Evolutionary conservation across 371 early-diverging fungal genomes (phyloP).

Genomic region (Haplosporangium sp.): DNA sequence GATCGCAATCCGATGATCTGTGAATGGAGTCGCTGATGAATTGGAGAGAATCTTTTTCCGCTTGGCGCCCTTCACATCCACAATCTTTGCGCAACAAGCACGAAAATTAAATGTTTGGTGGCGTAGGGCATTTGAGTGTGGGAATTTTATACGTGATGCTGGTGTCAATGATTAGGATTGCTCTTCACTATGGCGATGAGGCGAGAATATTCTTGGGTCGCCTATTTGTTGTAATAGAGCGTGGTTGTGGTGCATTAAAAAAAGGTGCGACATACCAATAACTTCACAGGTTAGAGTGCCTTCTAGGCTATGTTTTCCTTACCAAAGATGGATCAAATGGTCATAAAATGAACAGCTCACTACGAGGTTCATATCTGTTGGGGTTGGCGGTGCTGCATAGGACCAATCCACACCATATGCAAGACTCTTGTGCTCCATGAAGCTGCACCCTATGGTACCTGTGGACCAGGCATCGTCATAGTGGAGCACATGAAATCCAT

Average conservation of each 20-base stretch:
- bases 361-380: constrained; percentile 58
- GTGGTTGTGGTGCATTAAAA: background rate
- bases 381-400: constrained; percentile 42
- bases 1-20: too few relatives aligned
- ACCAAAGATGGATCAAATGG: constrained; percentile 88
- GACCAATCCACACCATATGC: constrained; percentile 96
- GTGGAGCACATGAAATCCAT: constrained; percentile 74
- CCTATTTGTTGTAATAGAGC: background rate
- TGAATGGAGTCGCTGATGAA: too few relatives aligned
- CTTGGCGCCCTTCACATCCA: too few relatives aligned
- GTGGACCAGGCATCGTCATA: constrained; percentile 32
- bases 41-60: too few relatives aligned
- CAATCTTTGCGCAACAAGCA: too few relatives aligned
- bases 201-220: background rate
- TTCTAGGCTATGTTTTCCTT: constrained; percentile 10
- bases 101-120: too few relatives aligned
- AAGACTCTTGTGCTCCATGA: constrained; percentile 84
- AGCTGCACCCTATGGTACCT: constrained; percentile 44
- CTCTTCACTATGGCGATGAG: background rate
- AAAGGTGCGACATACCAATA: background rate
- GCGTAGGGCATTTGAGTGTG: too few relatives aligned
- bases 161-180: too few relatives aligned
- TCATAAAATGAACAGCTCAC: constrained; percentile 96
- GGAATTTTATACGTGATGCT: background rate
- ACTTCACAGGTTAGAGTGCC: background rate